Conservation (phyloP, 148 eudicot species). For the Suaeda aralocaspica region DNA sequence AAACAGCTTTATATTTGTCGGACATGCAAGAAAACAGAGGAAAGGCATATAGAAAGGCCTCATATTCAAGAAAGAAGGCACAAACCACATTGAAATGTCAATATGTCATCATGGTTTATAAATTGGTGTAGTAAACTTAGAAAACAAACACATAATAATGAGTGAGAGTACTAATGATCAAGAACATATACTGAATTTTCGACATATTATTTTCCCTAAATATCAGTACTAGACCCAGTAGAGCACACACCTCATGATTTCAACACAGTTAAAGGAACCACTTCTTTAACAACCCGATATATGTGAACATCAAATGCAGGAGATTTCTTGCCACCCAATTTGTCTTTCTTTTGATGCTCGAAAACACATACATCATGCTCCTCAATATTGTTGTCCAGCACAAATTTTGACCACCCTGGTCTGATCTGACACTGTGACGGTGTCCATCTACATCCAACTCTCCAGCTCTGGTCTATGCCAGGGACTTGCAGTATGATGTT, state of each 20-base stretch:
- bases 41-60: too few relatives aligned
- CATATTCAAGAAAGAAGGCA: too few relatives aligned
- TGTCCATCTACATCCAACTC: slow-evolving; percentile 19
- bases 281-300: slow-evolving; percentile 10
- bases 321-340: neutral
- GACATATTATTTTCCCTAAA: neutral
- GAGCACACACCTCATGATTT: neutral
- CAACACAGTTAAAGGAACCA: slow-evolving; percentile 11
- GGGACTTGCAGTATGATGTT: slow-evolving; percentile 7
- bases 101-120: too few relatives aligned
- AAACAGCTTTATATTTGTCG: too few relatives aligned
- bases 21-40: too few relatives aligned
- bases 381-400: slow-evolving; percentile 13
- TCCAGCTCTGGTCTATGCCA: neutral
- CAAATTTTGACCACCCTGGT: slow-evolving; percentile 21
- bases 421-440: slow-evolving; percentile 13
- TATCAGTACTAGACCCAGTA: neutral
- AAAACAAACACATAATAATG: too few relatives aligned
- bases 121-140: too few relatives aligned
- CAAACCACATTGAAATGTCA: too few relatives aligned
- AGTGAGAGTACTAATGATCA: too few relatives aligned
- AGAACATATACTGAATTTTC: neutral
- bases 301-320: slow-evolving; percentile 11
- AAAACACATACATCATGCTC: slow-evolving; percentile 19
- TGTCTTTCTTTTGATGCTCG: slow-evolving; percentile 11